phyloP scores from a whole-genome alignment of 805 yeast genomes.

The Nakazawaea populi region DNA sequence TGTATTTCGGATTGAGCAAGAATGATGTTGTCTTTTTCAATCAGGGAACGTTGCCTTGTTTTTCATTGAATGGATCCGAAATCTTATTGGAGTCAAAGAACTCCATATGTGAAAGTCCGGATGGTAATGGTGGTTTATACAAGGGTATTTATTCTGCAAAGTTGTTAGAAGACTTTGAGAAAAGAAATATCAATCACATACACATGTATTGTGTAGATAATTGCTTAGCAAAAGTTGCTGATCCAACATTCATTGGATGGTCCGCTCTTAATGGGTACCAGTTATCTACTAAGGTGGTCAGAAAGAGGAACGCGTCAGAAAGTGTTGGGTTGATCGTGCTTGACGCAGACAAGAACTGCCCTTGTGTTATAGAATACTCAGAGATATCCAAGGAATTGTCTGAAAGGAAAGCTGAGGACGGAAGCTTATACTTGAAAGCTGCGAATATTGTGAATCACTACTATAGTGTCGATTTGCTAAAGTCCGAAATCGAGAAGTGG shows the following conservation, averaged over 20 bases:
- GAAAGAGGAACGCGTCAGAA: conserved; percentile 84
- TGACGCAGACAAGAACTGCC: conserved; percentile 48
- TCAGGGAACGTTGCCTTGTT: conserved; percentile 94
- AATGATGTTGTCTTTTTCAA: conserved; percentile 73
- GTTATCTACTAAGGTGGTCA: conserved; percentile 89
- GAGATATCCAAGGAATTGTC: conserved; percentile 79
- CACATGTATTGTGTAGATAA: conserved; percentile 98
- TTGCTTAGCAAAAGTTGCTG: conserved; percentile 86
- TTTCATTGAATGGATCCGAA: conserved; percentile 61
- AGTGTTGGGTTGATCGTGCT: conserved; percentile 88
- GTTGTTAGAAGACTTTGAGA: conserved; percentile 60
- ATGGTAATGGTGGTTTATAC: conserved; percentile 97
- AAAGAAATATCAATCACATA: conserved; percentile 74
- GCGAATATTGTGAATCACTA: conserved; percentile 98
- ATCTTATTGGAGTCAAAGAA: conserved; percentile 55
- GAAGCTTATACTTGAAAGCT: conserved; percentile 72
- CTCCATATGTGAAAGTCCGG: conserved; percentile 80
- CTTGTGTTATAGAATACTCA: conserved; percentile 92
- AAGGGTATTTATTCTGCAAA: conserved; percentile 66
- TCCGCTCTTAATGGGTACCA: conserved; percentile 62
- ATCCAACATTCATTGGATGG: conserved; percentile 85
- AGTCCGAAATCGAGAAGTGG: conserved; percentile 61
- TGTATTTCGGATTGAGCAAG: conserved; percentile 63
- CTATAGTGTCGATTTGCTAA: conserved; percentile 75
- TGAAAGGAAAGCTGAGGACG: conserved; percentile 53